Conservation (phyloP, 257 asterid genomes). For the Solanum gandarillasii region DNA sequence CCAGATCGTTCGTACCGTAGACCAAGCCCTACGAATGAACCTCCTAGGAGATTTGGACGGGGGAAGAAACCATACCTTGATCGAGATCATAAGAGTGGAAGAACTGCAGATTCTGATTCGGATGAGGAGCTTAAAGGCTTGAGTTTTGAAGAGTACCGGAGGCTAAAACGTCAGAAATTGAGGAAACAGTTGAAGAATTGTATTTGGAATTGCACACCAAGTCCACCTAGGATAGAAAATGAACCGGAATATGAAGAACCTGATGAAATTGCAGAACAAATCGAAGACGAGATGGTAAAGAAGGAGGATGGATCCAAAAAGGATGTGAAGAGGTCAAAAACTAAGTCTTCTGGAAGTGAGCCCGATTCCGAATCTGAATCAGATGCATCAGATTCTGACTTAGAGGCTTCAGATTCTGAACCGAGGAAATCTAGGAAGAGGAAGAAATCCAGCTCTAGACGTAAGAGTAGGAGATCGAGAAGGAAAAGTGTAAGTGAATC, state of each 20-base stretch:
- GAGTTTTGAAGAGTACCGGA: slow-evolving; percentile 63
- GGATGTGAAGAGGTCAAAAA: slow-evolving; percentile 1
- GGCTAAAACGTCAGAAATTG: slow-evolving; percentile 74
- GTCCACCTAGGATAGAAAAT: slow-evolving; percentile 74
- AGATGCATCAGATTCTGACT: slow-evolving; percentile 16
- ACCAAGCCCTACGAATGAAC: slow-evolving; percentile 18
- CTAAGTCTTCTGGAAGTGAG: slow-evolving; percentile 2
- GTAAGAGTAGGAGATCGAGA: slow-evolving; percentile 27
- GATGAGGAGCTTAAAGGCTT: slow-evolving; percentile 80
- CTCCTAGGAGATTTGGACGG: slow-evolving; percentile 11
- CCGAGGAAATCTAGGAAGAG: slow-evolving; percentile 23
- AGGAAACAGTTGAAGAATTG: slow-evolving; percentile 40
- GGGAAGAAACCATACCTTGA: slow-evolving; percentile 39
- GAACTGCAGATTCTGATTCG: slow-evolving; percentile 41
- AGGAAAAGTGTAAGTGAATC: slow-evolving; percentile 31
- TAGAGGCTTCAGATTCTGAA: slow-evolving; percentile 40
- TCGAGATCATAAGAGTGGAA: slow-evolving; percentile 47
- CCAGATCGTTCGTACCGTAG: slow-evolving; percentile 57
- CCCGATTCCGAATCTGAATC: slow-evolving; percentile 28
- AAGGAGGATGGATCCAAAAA: slow-evolving; percentile 10
- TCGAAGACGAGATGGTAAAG: not conserved
- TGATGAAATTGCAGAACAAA: slow-evolving; percentile 16
- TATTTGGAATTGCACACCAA: slow-evolving; percentile 83
- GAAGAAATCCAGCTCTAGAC: slow-evolving; percentile 36
- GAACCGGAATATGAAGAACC: slow-evolving; percentile 37